Evolutionary conservation across 768 basidiomycete species (phyloP).

Genomic region (Suillus spraguei): DNA sequence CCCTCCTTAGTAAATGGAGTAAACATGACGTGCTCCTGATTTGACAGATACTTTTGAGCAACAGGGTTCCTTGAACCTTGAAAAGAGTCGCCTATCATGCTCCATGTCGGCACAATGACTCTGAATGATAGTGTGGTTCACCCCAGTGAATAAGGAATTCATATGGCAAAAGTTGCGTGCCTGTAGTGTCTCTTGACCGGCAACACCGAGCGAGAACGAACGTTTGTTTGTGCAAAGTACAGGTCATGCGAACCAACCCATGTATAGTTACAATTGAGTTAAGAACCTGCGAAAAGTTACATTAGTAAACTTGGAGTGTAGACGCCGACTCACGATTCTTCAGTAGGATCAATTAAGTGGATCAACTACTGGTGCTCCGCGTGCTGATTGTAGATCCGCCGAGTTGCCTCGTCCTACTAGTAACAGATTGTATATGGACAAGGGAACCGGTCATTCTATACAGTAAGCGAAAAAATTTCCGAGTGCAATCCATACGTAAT

Average conservation of each 20-base stretch:
- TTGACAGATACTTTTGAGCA: not conserved
- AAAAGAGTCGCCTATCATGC: not conserved
- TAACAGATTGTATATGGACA: not conserved
- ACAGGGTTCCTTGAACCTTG: not conserved
- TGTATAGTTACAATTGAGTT: not conserved
- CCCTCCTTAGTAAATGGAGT: slow-evolving; percentile 52
- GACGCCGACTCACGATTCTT: not conserved
- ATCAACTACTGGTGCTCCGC: not conserved
- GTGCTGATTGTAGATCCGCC: not conserved
- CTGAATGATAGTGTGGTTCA: not conserved
- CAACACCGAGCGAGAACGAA: not conserved
- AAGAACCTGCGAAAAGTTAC: not conserved
- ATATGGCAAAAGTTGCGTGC: not conserved
- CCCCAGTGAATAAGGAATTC: not conserved
- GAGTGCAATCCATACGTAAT: slow-evolving; percentile 2
- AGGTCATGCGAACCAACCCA: not conserved
- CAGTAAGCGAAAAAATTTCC: slow-evolving; percentile 2
- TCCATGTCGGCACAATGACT: not conserved
- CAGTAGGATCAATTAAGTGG: not conserved
- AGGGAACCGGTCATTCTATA: not conserved
- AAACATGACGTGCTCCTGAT: slow-evolving; percentile 26
- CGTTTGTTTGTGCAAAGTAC: not conserved
- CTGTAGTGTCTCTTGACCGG: not conserved
- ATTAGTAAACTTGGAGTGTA: not conserved
- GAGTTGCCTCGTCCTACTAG: not conserved